Percentiles rank a stretch among this genome's conserved stretches.
Evolutionary conservation across 2,329 filamentous ascomycete species (phyloP).

Genomic region (Ascochyta lentis): DNA sequence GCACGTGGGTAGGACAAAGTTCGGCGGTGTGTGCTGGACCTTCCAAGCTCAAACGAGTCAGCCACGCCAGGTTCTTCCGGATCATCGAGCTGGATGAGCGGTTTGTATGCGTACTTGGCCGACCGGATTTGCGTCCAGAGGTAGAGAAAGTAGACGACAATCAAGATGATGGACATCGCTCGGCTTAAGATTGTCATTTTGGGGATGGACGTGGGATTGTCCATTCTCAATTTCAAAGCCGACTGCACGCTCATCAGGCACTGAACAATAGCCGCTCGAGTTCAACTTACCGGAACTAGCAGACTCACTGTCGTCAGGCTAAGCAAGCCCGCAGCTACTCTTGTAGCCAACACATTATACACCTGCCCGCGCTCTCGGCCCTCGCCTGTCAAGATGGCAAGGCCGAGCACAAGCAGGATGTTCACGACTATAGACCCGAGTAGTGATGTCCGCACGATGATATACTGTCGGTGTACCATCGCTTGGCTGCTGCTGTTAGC

Average conservation of each 20-base stretch:
- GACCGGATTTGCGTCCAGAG: constrained; percentile 23
- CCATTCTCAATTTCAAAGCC: constrained; percentile 4
- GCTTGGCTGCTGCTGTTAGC: constrained; percentile 69
- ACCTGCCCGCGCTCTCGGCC: constrained; percentile 75
- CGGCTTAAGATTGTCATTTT: constrained; percentile 19
- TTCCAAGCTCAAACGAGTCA: constrained; percentile 12
- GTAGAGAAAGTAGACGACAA: constrained; percentile 23
- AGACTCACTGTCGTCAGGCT: constrained; percentile 76
- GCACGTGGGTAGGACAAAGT: constrained; percentile 14
- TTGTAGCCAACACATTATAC: constrained; percentile 87
- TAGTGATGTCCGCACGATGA: constrained; percentile 86
- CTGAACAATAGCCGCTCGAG: neutral
- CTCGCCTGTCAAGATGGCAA: constrained; percentile 84
- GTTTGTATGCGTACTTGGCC: constrained; percentile 22
- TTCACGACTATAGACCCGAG: constrained; percentile 89
- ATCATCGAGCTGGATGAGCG: constrained; percentile 22
- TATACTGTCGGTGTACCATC: constrained; percentile 71
- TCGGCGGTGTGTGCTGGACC: neutral
- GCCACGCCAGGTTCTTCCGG: constrained; percentile 8
- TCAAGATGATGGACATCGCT: constrained; percentile 20
- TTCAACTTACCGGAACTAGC: constrained; percentile 72
- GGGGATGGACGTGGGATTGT: neutral
- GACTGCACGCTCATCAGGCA: constrained; percentile 13
- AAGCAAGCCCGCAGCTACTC: constrained; percentile 79
- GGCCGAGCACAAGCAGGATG: constrained; percentile 80